Evolutionary conservation across 352 stramenopile genomes (phyloP).

Genomic region (Peronospora destructor): DNA sequence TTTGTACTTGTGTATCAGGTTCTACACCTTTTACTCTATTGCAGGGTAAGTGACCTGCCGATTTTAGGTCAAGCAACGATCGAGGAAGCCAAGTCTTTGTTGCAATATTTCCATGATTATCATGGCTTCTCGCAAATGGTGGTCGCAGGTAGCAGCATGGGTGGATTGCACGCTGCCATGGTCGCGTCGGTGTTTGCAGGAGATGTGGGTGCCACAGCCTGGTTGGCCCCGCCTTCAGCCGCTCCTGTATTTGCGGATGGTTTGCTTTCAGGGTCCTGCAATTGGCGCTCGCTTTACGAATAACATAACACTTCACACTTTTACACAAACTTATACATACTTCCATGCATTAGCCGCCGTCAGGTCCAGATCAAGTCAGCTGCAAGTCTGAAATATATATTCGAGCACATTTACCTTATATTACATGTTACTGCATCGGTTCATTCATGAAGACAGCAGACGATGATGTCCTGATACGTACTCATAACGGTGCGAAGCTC

Average conservation of each 20-base stretch:
- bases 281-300: constrained; percentile 67
- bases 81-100: constrained; percentile 73
- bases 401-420: not conserved
- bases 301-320: constrained; percentile 43
- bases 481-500: constrained; percentile 74
- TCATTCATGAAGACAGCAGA: constrained; percentile 75
- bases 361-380: constrained; percentile 5
- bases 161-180: constrained; percentile 72
- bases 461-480: constrained; percentile 82
- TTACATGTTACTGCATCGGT: not conserved
- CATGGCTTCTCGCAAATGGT: constrained; percentile 54
- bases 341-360: not conserved
- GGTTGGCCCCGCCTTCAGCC: constrained; percentile 65
- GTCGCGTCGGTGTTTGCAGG: constrained; percentile 60
- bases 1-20: not conserved
- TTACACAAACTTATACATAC: too few relatives aligned
- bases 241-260: constrained; percentile 68
- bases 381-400: not conserved
- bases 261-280: constrained; percentile 68
- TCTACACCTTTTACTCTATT: constrained; percentile 1
- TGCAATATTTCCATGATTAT: constrained; percentile 51
- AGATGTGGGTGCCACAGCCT: constrained; percentile 57
- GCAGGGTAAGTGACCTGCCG: constrained; percentile 60
- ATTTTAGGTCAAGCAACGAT: constrained; percentile 75
- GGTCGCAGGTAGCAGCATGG: constrained; percentile 71